phyloP scores from a whole-genome alignment of 352 stramenopile species.

The Globisporangium sylvaticum region DNA sequence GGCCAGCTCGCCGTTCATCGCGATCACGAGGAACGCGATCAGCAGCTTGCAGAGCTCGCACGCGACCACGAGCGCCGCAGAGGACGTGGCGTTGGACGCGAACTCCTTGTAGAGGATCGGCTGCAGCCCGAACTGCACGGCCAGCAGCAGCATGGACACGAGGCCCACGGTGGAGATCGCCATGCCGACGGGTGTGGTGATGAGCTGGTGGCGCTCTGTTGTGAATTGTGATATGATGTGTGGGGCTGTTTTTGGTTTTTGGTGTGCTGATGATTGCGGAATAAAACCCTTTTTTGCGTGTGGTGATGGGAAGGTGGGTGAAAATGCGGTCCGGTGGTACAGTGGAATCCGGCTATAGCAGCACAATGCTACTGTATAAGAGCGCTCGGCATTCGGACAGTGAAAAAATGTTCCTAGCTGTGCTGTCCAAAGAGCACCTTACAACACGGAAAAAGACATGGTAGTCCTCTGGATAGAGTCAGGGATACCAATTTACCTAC shows the following conservation, averaged over 20 bases:
- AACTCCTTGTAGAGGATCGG: conserved; percentile 84
- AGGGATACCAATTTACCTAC: background rate
- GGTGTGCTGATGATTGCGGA: background rate
- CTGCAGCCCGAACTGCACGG: conserved; percentile 81
- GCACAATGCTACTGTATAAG: background rate
- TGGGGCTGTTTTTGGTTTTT: background rate
- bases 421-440: too few species aligned
- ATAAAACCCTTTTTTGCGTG: background rate
- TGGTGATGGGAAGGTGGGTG: background rate
- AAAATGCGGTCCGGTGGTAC: background rate
- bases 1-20: conserved; percentile 28
- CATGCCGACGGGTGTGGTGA: background rate
- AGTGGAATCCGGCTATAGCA: background rate
- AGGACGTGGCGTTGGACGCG: conserved; percentile 42
- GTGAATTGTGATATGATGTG: background rate
- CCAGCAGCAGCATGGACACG: conserved; percentile 54
- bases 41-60: conserved; percentile 72
- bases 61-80: conserved; percentile 68
- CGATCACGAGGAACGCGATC: conserved; percentile 47
- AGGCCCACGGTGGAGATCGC: conserved; percentile 6
- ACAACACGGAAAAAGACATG: background rate
- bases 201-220: background rate
- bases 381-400: background rate
- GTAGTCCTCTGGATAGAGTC: background rate
- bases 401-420: too few species aligned